Base-by-base conservation (phyloP, 2,329 filamentous ascomycete species). In the Scedosporium aurantiacum region DNA sequence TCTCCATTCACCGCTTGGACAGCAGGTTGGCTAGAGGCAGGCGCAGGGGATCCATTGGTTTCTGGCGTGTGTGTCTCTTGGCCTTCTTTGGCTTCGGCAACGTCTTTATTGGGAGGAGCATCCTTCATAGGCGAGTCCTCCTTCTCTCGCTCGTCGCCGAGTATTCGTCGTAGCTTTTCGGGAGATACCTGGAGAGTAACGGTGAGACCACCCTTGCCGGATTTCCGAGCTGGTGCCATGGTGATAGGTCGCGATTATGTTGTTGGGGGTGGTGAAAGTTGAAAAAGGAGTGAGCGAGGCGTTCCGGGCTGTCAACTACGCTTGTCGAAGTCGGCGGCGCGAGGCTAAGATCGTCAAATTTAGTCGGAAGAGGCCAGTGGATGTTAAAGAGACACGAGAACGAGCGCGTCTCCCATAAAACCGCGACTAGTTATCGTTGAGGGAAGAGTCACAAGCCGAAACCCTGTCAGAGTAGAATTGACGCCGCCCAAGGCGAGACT, bases 101-200 rank as follows among this genome's bases (percentile, higher is more conserved):
- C 69, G 58, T 74, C 69, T 21, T 54, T 54, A 25, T 23, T 54
- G 50, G 50, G 14, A 23, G 23, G 12, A 23, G 23, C 23, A 59
- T 76, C 75, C 66, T 78, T 74, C 68, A 73, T 68, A 27, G 77
- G 70, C 54, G 78, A 74, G 62, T 79, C 76, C 61, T 78, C 73
- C 64, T 78, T 75, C 63, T 73, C 63, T 50, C 74, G 71, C 25
- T 72, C 72, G 27, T 77, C 72, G 64, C 78, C 75, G 64, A 80
- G 65, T 58, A 85, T 73, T 58, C 76, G 75, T 66, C 79, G 78
- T 60, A 88, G 74, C 64, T 73, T 76, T 18, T 75, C 69, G 50
- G 82, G 72, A 23, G 79, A 68, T 57, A 86, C 74, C 66, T 76
- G 81, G 61, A 87, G 71, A 6, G 76, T 84, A 68, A 86, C 71